phyloP scores from a whole-genome alignment of 345 rosid genomes.

The Corchorus olitorius region DNA sequence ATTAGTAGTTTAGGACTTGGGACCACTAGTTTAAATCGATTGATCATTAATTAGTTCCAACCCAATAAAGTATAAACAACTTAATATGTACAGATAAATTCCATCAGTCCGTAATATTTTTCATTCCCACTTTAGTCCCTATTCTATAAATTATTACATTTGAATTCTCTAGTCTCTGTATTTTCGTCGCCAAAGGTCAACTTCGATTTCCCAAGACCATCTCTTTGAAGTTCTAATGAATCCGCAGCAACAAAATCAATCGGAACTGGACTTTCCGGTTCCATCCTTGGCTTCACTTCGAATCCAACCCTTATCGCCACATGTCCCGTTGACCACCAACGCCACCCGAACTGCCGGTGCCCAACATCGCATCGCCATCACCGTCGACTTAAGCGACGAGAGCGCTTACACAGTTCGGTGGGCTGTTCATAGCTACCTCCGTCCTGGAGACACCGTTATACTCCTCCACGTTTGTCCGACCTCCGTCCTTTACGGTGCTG shows the following conservation, averaged over 20 bases:
- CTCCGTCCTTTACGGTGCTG: constrained; percentile 66
- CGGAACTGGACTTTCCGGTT: constrained; percentile 22
- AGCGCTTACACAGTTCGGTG: constrained; percentile 68
- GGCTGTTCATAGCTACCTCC: constrained; percentile 68
- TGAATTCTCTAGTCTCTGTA: no score
- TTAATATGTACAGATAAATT: no score
- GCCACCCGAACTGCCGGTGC: constrained; percentile 43
- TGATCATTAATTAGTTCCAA: no score
- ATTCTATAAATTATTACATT: no score
- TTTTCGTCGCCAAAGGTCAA: neutral
- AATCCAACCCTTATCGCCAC: constrained; percentile 33
- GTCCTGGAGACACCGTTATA: constrained; percentile 60
- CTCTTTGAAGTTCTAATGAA: constrained; percentile 15
- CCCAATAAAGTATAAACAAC: no score
- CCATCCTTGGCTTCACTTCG: constrained; percentile 27
- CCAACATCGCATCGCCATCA: constrained; percentile 61
- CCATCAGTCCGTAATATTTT: no score
- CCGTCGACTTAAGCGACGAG: constrained; percentile 74
- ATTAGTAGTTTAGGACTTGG: no score
- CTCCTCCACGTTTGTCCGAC: constrained; percentile 69
- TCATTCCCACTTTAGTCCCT: no score
- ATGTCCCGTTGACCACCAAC: constrained; percentile 25
- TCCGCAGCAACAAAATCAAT: constrained; percentile 2
- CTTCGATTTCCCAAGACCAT: neutral
- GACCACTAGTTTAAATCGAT: no score